Evolutionary conservation across 2,329 filamentous ascomycete genomes (phyloP).

Genomic region (Lachnellula subtilissima): DNA sequence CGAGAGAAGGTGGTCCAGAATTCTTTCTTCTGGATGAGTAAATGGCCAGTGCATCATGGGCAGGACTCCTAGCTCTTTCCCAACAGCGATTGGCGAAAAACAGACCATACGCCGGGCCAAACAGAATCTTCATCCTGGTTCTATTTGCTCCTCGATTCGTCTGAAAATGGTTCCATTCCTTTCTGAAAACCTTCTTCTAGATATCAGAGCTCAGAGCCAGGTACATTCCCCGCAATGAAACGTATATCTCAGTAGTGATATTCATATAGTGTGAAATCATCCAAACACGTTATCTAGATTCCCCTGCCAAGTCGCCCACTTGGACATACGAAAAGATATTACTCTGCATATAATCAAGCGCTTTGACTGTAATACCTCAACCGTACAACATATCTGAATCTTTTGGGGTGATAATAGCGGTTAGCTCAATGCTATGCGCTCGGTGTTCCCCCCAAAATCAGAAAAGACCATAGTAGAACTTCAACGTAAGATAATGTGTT

Average conservation of each 20-base stretch:
- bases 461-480: too few relatives aligned
- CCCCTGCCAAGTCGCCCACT: not conserved
- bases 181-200: too few relatives aligned
- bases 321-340: not conserved
- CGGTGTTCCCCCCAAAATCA: too few relatives aligned
- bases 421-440: not conserved
- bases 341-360: not conserved
- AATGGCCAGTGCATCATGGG: not conserved
- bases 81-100: too few relatives aligned
- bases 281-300: not conserved
- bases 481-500: too few relatives aligned
- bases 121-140: too few relatives aligned
- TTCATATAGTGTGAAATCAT: not conserved
- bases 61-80: too few relatives aligned
- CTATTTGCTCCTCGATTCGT: too few relatives aligned
- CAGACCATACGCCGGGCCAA: too few relatives aligned
- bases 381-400: not conserved
- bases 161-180: too few relatives aligned
- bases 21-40: not conserved
- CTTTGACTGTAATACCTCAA: not conserved
- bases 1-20: not conserved
- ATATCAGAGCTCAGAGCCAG: not conserved
- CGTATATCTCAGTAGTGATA: constrained; percentile 1
- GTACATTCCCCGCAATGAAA: not conserved
- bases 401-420: not conserved